A percentile compares a stretch with the other conserved stretches of the same genome.
Conservation (phyloP, 768 basidiomycete species). For the Cubamyces sp. region DNA sequence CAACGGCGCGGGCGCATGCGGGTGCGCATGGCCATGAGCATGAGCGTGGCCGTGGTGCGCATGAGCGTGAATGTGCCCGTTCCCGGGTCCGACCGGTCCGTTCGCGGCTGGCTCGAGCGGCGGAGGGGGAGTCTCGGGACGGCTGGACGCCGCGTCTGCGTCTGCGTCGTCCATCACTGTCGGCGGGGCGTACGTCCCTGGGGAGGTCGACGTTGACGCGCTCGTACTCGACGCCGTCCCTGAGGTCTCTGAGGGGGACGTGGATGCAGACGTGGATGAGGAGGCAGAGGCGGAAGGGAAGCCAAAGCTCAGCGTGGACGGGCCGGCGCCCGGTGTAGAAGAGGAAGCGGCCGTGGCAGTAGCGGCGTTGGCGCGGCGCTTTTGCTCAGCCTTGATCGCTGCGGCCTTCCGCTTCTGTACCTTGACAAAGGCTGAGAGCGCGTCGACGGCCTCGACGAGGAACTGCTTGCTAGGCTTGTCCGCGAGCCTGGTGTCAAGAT, state of each 20-base stretch:
- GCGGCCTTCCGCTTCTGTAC: constrained; percentile 47
- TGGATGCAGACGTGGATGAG: not conserved
- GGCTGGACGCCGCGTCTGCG: not conserved
- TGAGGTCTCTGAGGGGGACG: constrained; percentile 2
- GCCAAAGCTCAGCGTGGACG: not conserved
- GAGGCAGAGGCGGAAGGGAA: not conserved
- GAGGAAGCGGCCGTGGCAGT: not conserved
- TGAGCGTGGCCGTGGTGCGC: not conserved
- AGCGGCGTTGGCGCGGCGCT: constrained; percentile 18
- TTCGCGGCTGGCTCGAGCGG: constrained; percentile 12
- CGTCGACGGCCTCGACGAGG: constrained; percentile 55
- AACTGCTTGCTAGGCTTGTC: constrained; percentile 59
- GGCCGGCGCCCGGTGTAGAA: not conserved
- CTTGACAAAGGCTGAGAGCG: constrained; percentile 53
- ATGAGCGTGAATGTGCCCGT: not conserved
- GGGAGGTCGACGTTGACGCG: not conserved
- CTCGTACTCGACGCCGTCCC: not conserved
- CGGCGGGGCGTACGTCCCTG: not conserved
- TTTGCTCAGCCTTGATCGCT: constrained; percentile 25
- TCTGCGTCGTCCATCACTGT: not conserved
- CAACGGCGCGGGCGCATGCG: constrained; percentile 11
- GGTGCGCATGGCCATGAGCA: not conserved
- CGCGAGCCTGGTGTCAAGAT: constrained; percentile 42
- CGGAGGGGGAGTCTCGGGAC: constrained; percentile 19
- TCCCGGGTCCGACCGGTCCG: not conserved